phyloP scores from a whole-genome alignment of 176 grass and related monocot species.

The Eremochloa ophiuroides region DNA sequence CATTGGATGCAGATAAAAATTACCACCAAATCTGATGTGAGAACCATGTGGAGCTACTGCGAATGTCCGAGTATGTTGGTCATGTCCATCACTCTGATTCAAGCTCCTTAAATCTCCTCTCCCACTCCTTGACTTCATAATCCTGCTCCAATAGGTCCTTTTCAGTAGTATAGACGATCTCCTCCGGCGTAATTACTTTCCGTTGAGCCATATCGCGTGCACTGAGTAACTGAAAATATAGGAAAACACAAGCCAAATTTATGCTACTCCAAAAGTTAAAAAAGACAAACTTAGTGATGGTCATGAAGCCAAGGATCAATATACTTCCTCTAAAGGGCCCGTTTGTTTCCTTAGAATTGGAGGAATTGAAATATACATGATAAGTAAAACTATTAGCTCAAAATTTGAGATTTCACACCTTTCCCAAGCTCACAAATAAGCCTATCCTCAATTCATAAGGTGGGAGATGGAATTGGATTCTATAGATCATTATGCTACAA shows the following conservation, averaged over 20 bases:
- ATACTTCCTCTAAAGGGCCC: too few species aligned
- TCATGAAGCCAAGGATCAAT: neutral
- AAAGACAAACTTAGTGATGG: neutral
- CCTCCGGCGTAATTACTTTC: conserved; percentile 70
- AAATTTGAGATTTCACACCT: too few species aligned
- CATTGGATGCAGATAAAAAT: conserved; percentile 20
- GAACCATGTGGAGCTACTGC: conserved; percentile 16
- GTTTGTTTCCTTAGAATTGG: too few species aligned
- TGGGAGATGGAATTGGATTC: too few species aligned
- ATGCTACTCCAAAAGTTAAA: conserved; percentile 14
- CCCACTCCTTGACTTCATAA: conserved; percentile 86
- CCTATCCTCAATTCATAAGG: too few species aligned
- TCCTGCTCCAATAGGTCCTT: conserved; percentile 87
- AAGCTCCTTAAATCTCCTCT: conserved; percentile 66
- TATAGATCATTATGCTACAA: too few species aligned
- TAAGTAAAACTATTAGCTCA: too few species aligned
- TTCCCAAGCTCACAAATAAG: too few species aligned
- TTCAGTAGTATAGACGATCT: conserved; percentile 75
- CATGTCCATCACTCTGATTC: conserved; percentile 52
- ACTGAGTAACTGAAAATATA: conserved; percentile 66
- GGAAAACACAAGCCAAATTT: conserved; percentile 9
- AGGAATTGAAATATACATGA: neutral
- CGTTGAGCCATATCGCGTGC: conserved; percentile 78
- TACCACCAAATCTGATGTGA: conserved; percentile 24
- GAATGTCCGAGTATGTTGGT: conserved; percentile 20